Percentiles rank a stretch among this genome's conserved stretches.
Evolutionary conservation across 768 basidiomycete genomes (phyloP).

Genomic region (Clathrus columnatus): DNA sequence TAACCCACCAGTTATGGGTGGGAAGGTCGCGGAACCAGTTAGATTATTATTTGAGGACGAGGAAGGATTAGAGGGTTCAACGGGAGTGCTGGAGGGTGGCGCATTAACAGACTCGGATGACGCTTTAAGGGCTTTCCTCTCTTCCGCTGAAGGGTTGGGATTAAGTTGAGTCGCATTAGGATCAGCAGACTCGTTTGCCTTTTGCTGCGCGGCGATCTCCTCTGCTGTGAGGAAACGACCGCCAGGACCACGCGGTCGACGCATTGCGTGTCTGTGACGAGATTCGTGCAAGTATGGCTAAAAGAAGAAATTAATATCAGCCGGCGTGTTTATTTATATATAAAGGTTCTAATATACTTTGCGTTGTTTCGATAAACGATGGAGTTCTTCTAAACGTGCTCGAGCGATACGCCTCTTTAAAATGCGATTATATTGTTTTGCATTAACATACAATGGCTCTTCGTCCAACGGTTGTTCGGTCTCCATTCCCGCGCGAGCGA

Average conservation of each 20-base stretch:
- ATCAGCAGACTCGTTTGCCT: constrained; percentile 6
- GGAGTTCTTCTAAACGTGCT: constrained; percentile 87
- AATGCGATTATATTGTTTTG: constrained; percentile 98
- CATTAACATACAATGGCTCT: constrained; percentile 97
- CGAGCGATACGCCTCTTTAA: constrained; percentile 89
- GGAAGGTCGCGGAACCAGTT: not conserved
- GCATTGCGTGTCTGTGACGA: constrained; percentile 96
- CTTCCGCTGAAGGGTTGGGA: constrained; percentile 9
- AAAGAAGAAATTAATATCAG: not conserved
- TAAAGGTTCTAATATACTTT: constrained; percentile 53
- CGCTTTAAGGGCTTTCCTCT: constrained; percentile 9
- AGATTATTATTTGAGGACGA: constrained; percentile 20
- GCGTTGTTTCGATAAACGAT: constrained; percentile 83
- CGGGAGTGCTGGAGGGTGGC: not conserved
- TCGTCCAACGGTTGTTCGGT: constrained; percentile 52
- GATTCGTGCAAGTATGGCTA: constrained; percentile 98
- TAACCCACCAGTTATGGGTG: not conserved
- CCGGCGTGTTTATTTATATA: too few species aligned
- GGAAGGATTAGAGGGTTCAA: not conserved
- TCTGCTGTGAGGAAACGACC: constrained; percentile 96
- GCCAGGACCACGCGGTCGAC: constrained; percentile 91
- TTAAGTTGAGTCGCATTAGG: not conserved
- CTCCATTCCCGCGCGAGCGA: not conserved
- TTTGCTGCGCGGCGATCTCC: constrained; percentile 80
- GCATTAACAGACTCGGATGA: constrained; percentile 1